These are phyloP conservation scores for Pinus taeda DNA, from an alignment of 75 land plant species.

Conservation along the genomic window DNA sequence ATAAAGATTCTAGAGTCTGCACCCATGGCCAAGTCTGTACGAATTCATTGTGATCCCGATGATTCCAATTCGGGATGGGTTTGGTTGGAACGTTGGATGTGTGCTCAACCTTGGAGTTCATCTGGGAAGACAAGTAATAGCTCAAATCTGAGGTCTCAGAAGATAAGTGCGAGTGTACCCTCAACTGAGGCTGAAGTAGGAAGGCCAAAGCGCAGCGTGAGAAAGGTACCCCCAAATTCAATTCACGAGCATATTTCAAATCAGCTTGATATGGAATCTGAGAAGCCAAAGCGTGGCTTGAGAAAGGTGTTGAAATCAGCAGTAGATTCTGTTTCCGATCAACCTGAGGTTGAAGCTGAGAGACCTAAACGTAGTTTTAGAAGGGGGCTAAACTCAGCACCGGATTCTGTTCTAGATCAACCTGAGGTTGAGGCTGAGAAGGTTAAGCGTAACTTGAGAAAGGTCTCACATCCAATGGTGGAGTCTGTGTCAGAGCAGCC, in stretches of 20 bases:
- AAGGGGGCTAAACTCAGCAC: conserved; percentile 27
- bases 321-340: conserved; percentile 34
- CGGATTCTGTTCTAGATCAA: conserved; percentile 11
- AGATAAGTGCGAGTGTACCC: conserved; percentile 11
- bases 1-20: conserved; percentile 44
- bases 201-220: conserved; percentile 30
- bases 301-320: conserved; percentile 30
- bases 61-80: conserved; percentile 70
- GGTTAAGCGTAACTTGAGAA: conserved; percentile 21
- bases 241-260: not conserved
- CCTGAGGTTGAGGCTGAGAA: conserved; percentile 42
- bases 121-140: conserved; percentile 22
- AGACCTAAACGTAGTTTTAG: conserved; percentile 56
- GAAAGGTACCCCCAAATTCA: not conserved
- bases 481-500: conserved; percentile 49
- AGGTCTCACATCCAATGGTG: conserved; percentile 17
- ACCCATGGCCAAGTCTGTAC: conserved; percentile 36
- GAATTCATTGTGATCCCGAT: conserved; percentile 38
- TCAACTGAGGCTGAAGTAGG: conserved; percentile 25
- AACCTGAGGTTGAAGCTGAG: conserved; percentile 56
- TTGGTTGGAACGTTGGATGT: conserved; percentile 93
- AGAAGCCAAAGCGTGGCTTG: conserved; percentile 35
- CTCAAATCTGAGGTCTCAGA: conserved; percentile 1
- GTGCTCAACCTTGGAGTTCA: conserved; percentile 53
- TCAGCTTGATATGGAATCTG: conserved; percentile 21